Conservation (phyloP, 2,329 filamentous ascomycete genomes). For the Xylogone sp. region DNA sequence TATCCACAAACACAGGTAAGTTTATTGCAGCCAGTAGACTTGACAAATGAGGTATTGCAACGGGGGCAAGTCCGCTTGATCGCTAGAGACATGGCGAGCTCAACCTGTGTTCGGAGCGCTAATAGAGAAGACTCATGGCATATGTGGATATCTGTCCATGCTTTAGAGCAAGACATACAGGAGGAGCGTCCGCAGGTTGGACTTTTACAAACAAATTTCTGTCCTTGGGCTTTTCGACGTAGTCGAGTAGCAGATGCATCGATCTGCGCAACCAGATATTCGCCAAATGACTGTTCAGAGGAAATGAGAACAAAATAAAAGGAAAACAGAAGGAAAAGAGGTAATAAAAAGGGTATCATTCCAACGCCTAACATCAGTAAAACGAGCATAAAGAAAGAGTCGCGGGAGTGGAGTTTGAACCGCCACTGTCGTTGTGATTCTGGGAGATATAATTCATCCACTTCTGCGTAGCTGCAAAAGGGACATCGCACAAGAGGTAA, state of each 20-base stretch:
- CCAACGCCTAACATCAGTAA: slow-evolving; percentile 50
- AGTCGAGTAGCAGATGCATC: slow-evolving; percentile 61
- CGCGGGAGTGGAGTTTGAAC: slow-evolving; percentile 46
- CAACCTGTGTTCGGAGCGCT: slow-evolving; percentile 82
- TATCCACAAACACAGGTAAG: slow-evolving; percentile 94
- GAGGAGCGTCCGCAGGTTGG: slow-evolving; percentile 65
- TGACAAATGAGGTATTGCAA: slow-evolving; percentile 90
- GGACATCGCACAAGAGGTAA: slow-evolving; percentile 80
- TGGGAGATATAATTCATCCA: slow-evolving; percentile 71
- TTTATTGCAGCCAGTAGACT: slow-evolving; percentile 93
- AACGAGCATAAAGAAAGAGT: slow-evolving; percentile 26
- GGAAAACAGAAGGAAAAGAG: slow-evolving; percentile 45
- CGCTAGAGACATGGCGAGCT: slow-evolving; percentile 88
- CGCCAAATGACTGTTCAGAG: slow-evolving; percentile 38
- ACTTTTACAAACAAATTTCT: slow-evolving; percentile 74
- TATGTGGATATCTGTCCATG: slow-evolving; percentile 83
- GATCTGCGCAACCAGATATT: slow-evolving; percentile 44
- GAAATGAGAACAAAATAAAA: slow-evolving; percentile 41
- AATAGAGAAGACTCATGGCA: slow-evolving; percentile 83
- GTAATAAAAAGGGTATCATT: slow-evolving; percentile 52
- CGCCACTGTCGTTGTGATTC: slow-evolving; percentile 49
- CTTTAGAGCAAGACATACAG: slow-evolving; percentile 77
- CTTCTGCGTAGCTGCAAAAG: slow-evolving; percentile 88
- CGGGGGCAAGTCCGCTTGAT: slow-evolving; percentile 93
- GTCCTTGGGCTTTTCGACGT: slow-evolving; percentile 65